Evolutionary conservation across 2,329 filamentous ascomycete genomes (phyloP).

Genomic region (Lachnellula hyalina): DNA sequence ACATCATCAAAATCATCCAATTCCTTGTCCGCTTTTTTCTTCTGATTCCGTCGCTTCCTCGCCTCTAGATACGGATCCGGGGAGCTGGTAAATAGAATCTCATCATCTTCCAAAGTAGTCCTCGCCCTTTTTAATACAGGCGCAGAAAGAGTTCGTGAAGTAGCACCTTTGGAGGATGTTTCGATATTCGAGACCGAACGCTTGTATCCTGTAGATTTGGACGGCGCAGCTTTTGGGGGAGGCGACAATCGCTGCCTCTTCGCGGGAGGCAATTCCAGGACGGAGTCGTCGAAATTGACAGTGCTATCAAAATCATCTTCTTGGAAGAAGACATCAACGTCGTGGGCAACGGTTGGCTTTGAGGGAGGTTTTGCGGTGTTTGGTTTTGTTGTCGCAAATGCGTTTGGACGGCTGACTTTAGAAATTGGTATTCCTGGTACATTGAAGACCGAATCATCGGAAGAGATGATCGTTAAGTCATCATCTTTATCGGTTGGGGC

Average conservation of each 20-base stretch:
- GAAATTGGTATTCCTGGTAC: neutral
- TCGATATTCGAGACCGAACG: conserved; percentile 32
- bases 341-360: neutral
- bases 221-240: neutral
- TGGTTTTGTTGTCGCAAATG: neutral
- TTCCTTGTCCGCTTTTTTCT: conserved; percentile 8
- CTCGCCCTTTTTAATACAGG: conserved; percentile 32
- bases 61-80: conserved; percentile 21
- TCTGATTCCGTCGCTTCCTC: conserved; percentile 13
- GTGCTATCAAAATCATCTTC: conserved; percentile 15
- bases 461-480: neutral
- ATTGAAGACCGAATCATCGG: neutral
- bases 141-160: conserved; percentile 6
- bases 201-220: conserved; percentile 13
- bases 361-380: neutral
- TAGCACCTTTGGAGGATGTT: conserved; percentile 30
- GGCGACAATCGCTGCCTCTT: conserved; percentile 5
- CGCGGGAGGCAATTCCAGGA: neutral
- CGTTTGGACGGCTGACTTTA: neutral
- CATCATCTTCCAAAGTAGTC: conserved; percentile 25
- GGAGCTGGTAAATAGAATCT: conserved; percentile 28
- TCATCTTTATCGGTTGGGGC: too few relatives aligned
- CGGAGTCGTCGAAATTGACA: neutral
- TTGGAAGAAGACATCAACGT: conserved; percentile 6
- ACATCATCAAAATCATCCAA: conserved; percentile 12